Evolutionary conservation across 129 eudicot genomes (phyloP), one percentile per base, ranked within the genome.

Genomic region (Centella asiatica): DNA sequence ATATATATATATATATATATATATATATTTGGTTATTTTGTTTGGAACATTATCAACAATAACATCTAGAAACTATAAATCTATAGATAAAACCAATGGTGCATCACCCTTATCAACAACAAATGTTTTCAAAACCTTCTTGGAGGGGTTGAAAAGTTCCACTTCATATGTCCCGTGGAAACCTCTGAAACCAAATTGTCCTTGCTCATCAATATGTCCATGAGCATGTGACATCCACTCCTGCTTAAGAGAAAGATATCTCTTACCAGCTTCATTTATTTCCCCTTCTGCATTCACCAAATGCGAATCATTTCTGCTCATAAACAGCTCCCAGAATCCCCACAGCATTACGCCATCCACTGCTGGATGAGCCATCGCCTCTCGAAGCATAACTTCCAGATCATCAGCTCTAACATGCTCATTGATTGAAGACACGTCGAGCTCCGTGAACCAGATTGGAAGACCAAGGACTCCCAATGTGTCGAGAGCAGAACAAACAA

Each of bases 241-340:
- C 62, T 79, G 47, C 81, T 84, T 90, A 2, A 90, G 93, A 29
- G 60, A 69, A 54, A 86, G 80, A 55, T 69, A 76, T 44, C 87
- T 71, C 18, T 73, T 77, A 2, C 97, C 95, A 4, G 97, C 90
- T 64, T 81, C 95, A 46, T 86, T 90, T 12, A 90, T n/a, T 18
- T 90, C 90, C 2, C 97, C 94, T 81, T 86, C 97, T 0, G 97
- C 97, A 69, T 86, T 71, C 57, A 90, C 95, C 59, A 90, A 77
- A 60, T 84, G 85, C 0, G 94, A 72, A 49, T 90, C 70, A 0
- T 86, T 90, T 23, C 97, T 57, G 57, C 88, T 77, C 97, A 90
- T 86, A 71, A 86, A 86, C 67, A 90, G 46, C 83, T 90, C 97
- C 97, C 97, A 90, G 31, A 90, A 90, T 13, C 97, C 97, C 97